Percentiles rank a stretch among this genome's conserved stretches.
Evolutionary conservation across 1,284 basidiomycete species (phyloP).

Genomic region (Golubevia sp.): DNA sequence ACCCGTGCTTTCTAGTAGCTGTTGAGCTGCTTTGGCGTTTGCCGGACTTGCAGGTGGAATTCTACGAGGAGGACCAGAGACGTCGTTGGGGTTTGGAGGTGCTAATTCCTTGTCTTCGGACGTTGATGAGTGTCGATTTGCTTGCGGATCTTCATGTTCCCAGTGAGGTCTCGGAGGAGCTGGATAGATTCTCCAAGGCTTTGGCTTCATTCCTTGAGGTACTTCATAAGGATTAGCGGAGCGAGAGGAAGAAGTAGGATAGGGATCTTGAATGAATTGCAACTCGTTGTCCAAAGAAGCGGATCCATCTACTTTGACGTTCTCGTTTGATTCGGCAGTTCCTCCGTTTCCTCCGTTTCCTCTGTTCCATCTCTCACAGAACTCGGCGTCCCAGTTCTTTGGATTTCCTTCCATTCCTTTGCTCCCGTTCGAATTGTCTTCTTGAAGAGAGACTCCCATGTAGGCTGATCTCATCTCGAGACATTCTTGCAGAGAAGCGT

Average conservation of each 20-base stretch:
- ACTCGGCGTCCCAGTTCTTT: slow-evolving; percentile 61
- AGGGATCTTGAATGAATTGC: slow-evolving; percentile 3
- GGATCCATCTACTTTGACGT: slow-evolving; percentile 51
- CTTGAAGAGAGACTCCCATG: slow-evolving; percentile 51
- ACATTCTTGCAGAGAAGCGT: slow-evolving; percentile 47
- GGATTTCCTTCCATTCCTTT: slow-evolving; percentile 49
- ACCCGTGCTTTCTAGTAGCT: slow-evolving; percentile 52
- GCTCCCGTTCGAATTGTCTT: slow-evolving; percentile 1
- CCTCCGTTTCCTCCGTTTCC: neutral
- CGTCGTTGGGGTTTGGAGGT: neutral
- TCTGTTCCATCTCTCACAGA: slow-evolving; percentile 29
- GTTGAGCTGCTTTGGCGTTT: slow-evolving; percentile 53
- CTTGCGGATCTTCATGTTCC: slow-evolving; percentile 59
- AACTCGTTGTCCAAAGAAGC: slow-evolving; percentile 17
- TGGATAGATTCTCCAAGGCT: slow-evolving; percentile 58
- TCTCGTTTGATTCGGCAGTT: neutral
- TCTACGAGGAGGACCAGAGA: neutral
- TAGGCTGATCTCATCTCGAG: slow-evolving; percentile 56
- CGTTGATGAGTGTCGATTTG: slow-evolving; percentile 44
- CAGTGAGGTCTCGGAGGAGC: slow-evolving; percentile 58
- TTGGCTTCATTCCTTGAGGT: slow-evolving; percentile 14
- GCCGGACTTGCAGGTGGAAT: slow-evolving; percentile 55
- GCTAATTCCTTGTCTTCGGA: neutral
- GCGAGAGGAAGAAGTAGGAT: neutral
- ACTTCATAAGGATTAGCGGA: neutral